phyloP scores from a whole-genome alignment of 139 green algal species.

The Chlorella sp. region DNA sequence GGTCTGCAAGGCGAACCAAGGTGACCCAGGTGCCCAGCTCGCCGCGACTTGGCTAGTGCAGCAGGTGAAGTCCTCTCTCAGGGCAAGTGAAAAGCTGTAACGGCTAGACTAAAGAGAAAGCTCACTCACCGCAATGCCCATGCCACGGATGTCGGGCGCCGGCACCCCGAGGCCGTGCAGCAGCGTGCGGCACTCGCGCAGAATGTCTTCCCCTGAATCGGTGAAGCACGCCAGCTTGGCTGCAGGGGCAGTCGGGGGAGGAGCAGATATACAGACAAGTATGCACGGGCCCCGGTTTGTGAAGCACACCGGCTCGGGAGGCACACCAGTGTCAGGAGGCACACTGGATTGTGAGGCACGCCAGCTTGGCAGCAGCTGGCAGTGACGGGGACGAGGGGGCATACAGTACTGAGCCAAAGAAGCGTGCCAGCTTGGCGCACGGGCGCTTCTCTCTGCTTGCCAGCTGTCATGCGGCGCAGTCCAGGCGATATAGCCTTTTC shows the following conservation, averaged over 20 bases:
- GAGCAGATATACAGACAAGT: background rate
- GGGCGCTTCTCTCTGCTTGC: too few species aligned
- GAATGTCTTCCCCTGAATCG: slow-evolving; percentile 50
- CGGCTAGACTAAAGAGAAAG: too few species aligned
- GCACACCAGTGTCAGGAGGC: background rate
- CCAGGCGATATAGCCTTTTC: too few species aligned
- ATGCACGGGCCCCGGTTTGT: background rate
- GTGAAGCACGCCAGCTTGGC: slow-evolving; percentile 50
- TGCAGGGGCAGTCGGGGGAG: slow-evolving; percentile 13
- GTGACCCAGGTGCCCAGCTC: too few species aligned
- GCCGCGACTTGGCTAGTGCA: background rate
- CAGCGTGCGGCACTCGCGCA: slow-evolving; percentile 55
- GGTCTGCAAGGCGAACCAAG: too few species aligned
- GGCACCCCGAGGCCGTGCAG: slow-evolving; percentile 63
- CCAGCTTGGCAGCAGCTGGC: background rate
- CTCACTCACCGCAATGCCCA: slow-evolving; percentile 77
- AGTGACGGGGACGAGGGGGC: slow-evolving; percentile 5
- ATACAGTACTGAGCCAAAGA: slow-evolving; percentile 37
- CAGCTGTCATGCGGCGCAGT: too few species aligned
- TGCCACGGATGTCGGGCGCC: slow-evolving; percentile 72
- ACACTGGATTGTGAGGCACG: background rate
- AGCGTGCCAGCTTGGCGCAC: too few species aligned
- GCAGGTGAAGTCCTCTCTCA: too few species aligned
- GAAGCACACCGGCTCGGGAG: background rate
- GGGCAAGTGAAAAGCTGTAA: too few species aligned